Percentiles rank a stretch among this genome's conserved stretches.
These are phyloP conservation scores for Coemansia sp. DNA, from an alignment of 192 early-diverging fungal genomes.

Conservation along the genomic window DNA sequence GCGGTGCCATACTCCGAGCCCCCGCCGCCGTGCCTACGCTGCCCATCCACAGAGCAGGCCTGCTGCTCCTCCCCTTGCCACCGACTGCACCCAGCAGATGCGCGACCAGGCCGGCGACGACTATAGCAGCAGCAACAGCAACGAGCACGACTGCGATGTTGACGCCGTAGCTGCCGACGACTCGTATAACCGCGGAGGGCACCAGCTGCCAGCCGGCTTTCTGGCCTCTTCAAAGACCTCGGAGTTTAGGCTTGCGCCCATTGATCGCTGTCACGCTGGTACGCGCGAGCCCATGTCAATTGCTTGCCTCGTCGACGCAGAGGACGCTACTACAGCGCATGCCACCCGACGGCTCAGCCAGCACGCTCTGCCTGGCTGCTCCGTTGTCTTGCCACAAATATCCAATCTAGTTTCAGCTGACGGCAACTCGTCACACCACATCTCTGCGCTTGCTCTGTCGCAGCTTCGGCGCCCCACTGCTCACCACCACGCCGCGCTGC, in stretches of 20 bases:
- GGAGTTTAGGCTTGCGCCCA: constrained; percentile 19
- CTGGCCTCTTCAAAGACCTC: not conserved
- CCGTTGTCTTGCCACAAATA: not conserved
- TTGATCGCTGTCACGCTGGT: not conserved
- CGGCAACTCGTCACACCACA: not conserved
- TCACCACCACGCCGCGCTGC: not conserved
- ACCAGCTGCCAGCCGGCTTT: not conserved
- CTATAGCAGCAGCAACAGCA: constrained; percentile 3
- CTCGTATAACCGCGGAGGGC: not conserved
- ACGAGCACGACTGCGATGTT: not conserved
- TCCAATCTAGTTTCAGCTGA: not conserved
- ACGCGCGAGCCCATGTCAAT: constrained; percentile 30
- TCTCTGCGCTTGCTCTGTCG: constrained; percentile 6
- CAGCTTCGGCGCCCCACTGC: not conserved
- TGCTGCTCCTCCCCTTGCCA: not conserved
- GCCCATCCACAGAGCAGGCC: not conserved
- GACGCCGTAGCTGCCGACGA: not conserved
- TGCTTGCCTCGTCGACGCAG: constrained; percentile 25
- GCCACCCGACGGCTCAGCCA: not conserved
- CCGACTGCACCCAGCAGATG: not conserved
- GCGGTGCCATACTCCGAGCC: not conserved
- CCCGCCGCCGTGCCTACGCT: not conserved
- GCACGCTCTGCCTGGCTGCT: not conserved
- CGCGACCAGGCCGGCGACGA: not conserved
- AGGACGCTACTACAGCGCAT: not conserved